Evolutionary conservation across 306 rosid species (phyloP).

Genomic region (Spatholobus suberectus): DNA sequence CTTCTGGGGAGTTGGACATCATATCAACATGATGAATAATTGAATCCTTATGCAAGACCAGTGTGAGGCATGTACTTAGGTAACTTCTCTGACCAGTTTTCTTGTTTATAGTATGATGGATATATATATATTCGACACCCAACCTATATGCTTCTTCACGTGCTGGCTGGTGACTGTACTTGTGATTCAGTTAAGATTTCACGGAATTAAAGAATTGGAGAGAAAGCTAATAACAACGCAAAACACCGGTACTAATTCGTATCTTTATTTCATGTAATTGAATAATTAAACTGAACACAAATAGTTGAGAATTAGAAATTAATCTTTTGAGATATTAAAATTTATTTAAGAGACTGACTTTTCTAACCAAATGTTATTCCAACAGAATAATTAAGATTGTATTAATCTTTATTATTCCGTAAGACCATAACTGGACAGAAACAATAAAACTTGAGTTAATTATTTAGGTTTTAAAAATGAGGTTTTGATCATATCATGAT

Average conservation of each 20-base stretch:
- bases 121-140: background rate
- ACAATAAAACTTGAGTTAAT: background rate
- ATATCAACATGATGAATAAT: conserved; percentile 10
- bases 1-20: conserved; percentile 32
- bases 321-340: too few relatives aligned
- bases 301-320: too few relatives aligned
- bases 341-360: too few relatives aligned
- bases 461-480: background rate
- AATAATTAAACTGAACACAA: too few relatives aligned
- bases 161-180: background rate
- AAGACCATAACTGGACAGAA: too few relatives aligned
- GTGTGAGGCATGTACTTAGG: conserved; percentile 10
- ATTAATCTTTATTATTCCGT: too few relatives aligned
- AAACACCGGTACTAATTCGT: background rate
- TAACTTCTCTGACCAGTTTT: conserved; percentile 5
- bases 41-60: background rate
- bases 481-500: background rate
- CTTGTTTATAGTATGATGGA: background rate
- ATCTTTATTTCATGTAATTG: too few relatives aligned
- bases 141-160: background rate
- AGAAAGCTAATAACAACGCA: background rate
- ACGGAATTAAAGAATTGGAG: background rate
- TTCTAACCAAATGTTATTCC: too few relatives aligned
- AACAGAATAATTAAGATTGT: too few relatives aligned
- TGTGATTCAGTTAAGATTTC: background rate